Base-by-base conservation (phyloP, 352 stramenopile species). In the Phytophthora aleatoria region DNA sequence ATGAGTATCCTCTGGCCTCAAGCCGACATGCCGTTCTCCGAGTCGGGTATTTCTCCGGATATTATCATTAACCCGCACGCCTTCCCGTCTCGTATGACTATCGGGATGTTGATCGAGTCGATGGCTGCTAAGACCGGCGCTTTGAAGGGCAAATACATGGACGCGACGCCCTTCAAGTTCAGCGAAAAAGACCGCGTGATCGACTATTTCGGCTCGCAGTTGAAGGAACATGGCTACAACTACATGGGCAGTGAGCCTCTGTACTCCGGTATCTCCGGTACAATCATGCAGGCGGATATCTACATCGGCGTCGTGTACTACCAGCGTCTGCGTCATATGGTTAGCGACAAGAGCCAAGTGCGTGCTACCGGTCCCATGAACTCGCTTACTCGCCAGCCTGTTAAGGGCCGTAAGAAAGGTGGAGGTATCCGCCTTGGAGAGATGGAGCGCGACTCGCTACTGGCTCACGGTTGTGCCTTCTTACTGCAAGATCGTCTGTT, bases 271-370 rank as follows among this genome's bases (percentile, higher is more conserved):
- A 94, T 99, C 57, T 99, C 92, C 50, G 98, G 98, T 35, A 99
- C 95, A 42, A 71, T 99, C 55, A 98, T 99, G 95, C 95, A 99
- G 48, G 98, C 97, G 13, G 97, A 99, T 69, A 98, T 99, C 47
- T 99, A 99, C 86, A 99, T 99, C 57, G 98, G 98, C 42, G 88
- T 99, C n/a, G 98, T 99, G 35, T 99, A 99, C 82, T 99, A 99
- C 78, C 98, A 99, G 88, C 90, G 98, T 50, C 81, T 99, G 69
- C 92, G 98, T 56, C 98, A 99, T 89, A 99, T 99, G 98, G 98
- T 99, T 58, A 99, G 93, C 64, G 98, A 99, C 85, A 99, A 99
- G 89, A 98, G 89, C 54, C 98, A 99, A 80, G 98, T 99, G 51
- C 95, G 98, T 70, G 91, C 97, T 4, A 99, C 96, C 31, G 98